Conservation (phyloP, 768 basidiomycete species). For the Naematelia aurantialba region DNA sequence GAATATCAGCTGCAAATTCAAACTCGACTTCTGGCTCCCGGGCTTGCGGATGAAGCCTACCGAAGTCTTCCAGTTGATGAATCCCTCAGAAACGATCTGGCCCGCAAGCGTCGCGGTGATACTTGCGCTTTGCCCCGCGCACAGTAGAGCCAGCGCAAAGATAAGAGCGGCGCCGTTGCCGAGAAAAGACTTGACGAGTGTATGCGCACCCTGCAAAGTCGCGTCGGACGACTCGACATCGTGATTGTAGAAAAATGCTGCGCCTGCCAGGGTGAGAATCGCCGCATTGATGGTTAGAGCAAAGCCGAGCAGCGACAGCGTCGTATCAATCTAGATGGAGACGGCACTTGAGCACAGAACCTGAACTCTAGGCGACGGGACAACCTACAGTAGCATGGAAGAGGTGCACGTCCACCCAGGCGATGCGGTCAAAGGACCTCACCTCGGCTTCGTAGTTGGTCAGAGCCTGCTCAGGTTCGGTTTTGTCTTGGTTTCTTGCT, state of each 20-base stretch:
- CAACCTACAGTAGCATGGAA: constrained; percentile 46
- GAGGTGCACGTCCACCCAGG: constrained; percentile 46
- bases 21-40: not conserved
- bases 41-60: constrained; percentile 21
- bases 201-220: constrained; percentile 78
- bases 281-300: constrained; percentile 80
- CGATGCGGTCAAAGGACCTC: constrained; percentile 46
- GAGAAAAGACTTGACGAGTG: constrained; percentile 63
- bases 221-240: constrained; percentile 56
- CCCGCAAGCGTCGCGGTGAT: constrained; percentile 86
- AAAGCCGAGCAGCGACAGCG: constrained; percentile 65
- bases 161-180: constrained; percentile 78
- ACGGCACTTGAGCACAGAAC: not conserved
- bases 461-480: constrained; percentile 20
- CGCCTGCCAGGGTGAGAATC: constrained; percentile 74
- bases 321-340: constrained; percentile 59
- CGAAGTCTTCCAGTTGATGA: constrained; percentile 78
- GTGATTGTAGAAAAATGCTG: constrained; percentile 67
- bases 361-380: not conserved
- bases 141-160: constrained; percentile 80
- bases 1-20: constrained; percentile 5
- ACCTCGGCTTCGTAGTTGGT: constrained; percentile 37
- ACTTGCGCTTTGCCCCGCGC: constrained; percentile 82
- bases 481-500: not conserved
- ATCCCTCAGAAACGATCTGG: constrained; percentile 85